These are phyloP conservation scores for Scedosporium aurantiacum DNA, from an alignment of 2,329 filamentous ascomycete genomes.

Conservation along the genomic window DNA sequence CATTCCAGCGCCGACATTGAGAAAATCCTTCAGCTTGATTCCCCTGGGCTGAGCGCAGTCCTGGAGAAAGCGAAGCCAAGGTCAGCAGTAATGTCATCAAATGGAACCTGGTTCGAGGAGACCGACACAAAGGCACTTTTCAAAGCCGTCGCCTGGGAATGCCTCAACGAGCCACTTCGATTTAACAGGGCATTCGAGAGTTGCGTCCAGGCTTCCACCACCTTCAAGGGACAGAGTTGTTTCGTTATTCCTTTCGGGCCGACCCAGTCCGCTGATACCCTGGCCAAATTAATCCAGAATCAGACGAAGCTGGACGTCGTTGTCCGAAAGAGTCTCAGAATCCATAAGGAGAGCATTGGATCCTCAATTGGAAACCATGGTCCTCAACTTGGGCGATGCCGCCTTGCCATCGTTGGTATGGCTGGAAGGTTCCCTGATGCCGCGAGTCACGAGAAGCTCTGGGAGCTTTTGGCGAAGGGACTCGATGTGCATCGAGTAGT, in stretches of 20 bases:
- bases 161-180: constrained; percentile 36
- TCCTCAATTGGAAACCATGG: constrained; percentile 36
- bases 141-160: constrained; percentile 32
- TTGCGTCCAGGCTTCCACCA: constrained; percentile 30
- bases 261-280: constrained; percentile 34
- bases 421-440: constrained; percentile 32
- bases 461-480: constrained; percentile 57
- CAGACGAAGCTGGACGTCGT: constrained; percentile 31
- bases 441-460: constrained; percentile 32
- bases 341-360: constrained; percentile 21
- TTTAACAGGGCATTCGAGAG: constrained; percentile 37
- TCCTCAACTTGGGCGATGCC: constrained; percentile 37
- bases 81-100: constrained; percentile 38
- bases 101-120: constrained; percentile 30
- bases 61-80: constrained; percentile 31
- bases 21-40: constrained; percentile 32
- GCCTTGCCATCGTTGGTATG: constrained; percentile 71
- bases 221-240: constrained; percentile 27
- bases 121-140: constrained; percentile 30
- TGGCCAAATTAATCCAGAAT: constrained; percentile 29
- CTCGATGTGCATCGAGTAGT: constrained; percentile 54
- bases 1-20: constrained; percentile 32
- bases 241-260: constrained; percentile 39
- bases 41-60: constrained; percentile 24
- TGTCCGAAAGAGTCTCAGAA: constrained; percentile 25